Evolutionary conservation across 257 asterid species (phyloP).

Genomic region (Henckelia pumila): DNA sequence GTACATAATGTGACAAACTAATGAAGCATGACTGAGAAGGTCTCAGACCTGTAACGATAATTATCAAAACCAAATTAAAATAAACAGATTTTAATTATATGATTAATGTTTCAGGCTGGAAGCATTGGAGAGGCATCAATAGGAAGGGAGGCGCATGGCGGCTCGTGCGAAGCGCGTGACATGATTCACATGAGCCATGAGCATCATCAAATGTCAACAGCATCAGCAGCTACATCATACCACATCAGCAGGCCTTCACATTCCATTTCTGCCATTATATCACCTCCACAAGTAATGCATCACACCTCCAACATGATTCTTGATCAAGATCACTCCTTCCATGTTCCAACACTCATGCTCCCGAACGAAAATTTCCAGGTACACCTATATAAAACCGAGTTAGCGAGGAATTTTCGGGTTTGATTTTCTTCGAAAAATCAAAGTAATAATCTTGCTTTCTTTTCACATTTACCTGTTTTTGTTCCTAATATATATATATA

Average conservation of each 20-base stretch:
- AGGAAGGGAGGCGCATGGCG: constrained; percentile 47
- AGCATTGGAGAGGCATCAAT: constrained; percentile 55
- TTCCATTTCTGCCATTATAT: constrained; percentile 70
- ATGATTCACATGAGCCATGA: constrained; percentile 57
- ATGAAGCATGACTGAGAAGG: neutral
- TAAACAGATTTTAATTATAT: neutral
- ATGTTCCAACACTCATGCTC: constrained; percentile 64
- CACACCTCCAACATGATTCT: constrained; percentile 60
- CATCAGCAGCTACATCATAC: constrained; percentile 54
- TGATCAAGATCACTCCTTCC: constrained; percentile 68
- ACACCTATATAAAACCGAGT: neutral
- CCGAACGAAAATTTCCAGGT: constrained; percentile 72
- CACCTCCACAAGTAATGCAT: constrained; percentile 68
- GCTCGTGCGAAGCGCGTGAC: constrained; percentile 62
- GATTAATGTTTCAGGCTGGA: constrained; percentile 42
- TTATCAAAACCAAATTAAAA: no score
- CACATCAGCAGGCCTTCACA: constrained; percentile 78
- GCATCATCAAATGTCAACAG: constrained; percentile 39
- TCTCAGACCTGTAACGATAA: neutral
- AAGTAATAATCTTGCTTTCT: no score
- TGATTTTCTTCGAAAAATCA: neutral
- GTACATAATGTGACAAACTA: neutral
- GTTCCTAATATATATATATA: no score
- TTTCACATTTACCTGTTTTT: no score
- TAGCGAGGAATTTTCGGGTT: no score